Percentiles rank a stretch among this genome's conserved stretches.
phyloP scores from a whole-genome alignment of 441 rosid genomes.

The Erodium moschatum region DNA sequence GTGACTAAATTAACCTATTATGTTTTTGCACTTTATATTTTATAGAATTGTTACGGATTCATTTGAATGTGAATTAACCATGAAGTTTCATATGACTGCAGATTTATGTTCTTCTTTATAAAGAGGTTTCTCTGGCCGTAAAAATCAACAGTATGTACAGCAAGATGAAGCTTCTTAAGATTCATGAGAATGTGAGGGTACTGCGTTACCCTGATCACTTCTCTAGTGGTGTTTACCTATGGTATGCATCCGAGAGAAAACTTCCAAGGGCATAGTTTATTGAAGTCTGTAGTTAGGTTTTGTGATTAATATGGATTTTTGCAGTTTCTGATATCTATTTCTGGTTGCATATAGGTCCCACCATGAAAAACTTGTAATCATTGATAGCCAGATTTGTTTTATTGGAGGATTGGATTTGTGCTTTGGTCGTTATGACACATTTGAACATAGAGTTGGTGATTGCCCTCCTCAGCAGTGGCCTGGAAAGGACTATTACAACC shows the following conservation, averaged over 20 bases:
- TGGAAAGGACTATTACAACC: constrained; percentile 98
- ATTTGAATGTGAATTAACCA: background rate
- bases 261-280: too few relatives aligned
- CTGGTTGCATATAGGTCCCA: constrained; percentile 67
- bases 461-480: constrained; percentile 76
- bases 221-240: constrained; percentile 86
- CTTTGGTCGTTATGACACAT: constrained; percentile 93
- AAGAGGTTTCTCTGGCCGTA: constrained; percentile 95
- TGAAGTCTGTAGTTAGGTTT: constrained; percentile 13
- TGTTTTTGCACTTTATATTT: background rate
- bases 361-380: constrained; percentile 92
- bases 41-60: background rate
- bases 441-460: constrained; percentile 82
- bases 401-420: constrained; percentile 96
- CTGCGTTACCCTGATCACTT: constrained; percentile 96
- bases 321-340: constrained; percentile 27
- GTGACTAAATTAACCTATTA: background rate
- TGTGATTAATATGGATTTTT: constrained; percentile 21
- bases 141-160: constrained; percentile 94
- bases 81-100: constrained; percentile 30
- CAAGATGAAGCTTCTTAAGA: constrained; percentile 82
- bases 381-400: constrained; percentile 87
- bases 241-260: constrained; percentile 41
- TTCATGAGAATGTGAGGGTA: constrained; percentile 97
- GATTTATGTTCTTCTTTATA: constrained; percentile 92